Conservation (phyloP, 345 rosid species). For the Acer negundo region DNA sequence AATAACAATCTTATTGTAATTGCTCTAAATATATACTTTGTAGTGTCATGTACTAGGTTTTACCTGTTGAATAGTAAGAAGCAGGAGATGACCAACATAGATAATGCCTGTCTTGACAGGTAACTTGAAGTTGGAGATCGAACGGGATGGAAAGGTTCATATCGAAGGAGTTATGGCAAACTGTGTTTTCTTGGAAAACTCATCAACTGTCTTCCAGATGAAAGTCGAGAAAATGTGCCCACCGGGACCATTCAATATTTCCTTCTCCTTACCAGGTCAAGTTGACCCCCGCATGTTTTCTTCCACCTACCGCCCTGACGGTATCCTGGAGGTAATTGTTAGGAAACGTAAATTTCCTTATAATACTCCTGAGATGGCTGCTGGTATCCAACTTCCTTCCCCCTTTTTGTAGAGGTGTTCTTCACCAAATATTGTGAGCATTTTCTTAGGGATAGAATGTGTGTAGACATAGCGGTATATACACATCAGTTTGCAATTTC, state of each 20-base stretch:
- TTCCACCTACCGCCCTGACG: constrained; percentile 44
- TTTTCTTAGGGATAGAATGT: not conserved
- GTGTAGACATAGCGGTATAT: not conserved
- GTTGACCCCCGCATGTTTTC: constrained; percentile 50
- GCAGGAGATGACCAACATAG: not conserved
- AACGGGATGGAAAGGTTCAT: constrained; percentile 56
- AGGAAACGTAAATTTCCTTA: constrained; percentile 25
- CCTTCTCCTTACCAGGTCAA: constrained; percentile 53
- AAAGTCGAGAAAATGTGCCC: constrained; percentile 44
- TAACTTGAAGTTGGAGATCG: constrained; percentile 53
- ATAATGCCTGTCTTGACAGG: constrained; percentile 37
- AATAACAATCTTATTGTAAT: too few species aligned
- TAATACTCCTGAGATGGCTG: not conserved
- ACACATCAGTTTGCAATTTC: not conserved
- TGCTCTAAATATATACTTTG: too few species aligned
- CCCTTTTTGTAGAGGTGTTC: not conserved
- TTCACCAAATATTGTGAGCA: not conserved
- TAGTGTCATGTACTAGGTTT: too few species aligned
- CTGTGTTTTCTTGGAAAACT: constrained; percentile 33
- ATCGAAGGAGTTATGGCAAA: constrained; percentile 52
- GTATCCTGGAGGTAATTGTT: constrained; percentile 49
- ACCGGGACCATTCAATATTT: constrained; percentile 44
- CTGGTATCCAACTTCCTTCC: too few species aligned
- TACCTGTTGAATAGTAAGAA: not conserved
- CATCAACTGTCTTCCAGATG: constrained; percentile 23